Conservation (phyloP, 2,329 filamentous ascomycete species). For the Exserohilum turcica region DNA sequence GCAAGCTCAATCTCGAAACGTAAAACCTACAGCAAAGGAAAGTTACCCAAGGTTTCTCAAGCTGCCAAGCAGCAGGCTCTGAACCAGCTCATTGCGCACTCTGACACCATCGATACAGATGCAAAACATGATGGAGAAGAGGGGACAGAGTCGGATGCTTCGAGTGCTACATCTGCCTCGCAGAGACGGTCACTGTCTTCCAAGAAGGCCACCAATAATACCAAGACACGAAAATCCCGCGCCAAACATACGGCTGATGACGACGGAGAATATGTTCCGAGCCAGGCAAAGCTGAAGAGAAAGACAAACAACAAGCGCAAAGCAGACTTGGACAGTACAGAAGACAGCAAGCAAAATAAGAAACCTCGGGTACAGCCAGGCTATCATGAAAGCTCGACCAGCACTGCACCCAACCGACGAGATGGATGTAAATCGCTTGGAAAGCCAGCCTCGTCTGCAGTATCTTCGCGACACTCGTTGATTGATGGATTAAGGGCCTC, state of each 20-base stretch:
- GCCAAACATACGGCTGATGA: slow-evolving; percentile 14
- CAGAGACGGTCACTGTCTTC: slow-evolving; percentile 2
- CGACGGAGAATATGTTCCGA: slow-evolving; percentile 17
- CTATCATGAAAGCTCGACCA: background rate
- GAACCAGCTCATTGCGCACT: slow-evolving; percentile 6
- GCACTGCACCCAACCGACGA: background rate
- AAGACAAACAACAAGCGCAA: slow-evolving; percentile 18
- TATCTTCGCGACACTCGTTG: slow-evolving; percentile 10
- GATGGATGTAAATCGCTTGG: background rate
- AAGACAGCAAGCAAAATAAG: background rate
- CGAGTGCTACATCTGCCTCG: background rate
- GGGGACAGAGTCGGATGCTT: background rate
- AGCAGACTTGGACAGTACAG: background rate
- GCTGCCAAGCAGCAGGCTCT: slow-evolving; percentile 18
- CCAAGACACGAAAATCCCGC: slow-evolving; percentile 2
- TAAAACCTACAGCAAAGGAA: slow-evolving; percentile 15
- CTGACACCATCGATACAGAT: slow-evolving; percentile 9
- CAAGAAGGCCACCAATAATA: background rate
- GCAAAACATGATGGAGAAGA: background rate
- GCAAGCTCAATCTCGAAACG: background rate
- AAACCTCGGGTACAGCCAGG: background rate
- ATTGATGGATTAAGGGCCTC: slow-evolving; percentile 22
- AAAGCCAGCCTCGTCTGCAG: slow-evolving; percentile 2
- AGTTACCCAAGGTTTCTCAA: slow-evolving; percentile 22
- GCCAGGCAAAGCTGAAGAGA: background rate